These are phyloP conservation scores for Dysphania ambrosioides DNA, from an alignment of 148 eudicot species.

Conservation along the genomic window DNA sequence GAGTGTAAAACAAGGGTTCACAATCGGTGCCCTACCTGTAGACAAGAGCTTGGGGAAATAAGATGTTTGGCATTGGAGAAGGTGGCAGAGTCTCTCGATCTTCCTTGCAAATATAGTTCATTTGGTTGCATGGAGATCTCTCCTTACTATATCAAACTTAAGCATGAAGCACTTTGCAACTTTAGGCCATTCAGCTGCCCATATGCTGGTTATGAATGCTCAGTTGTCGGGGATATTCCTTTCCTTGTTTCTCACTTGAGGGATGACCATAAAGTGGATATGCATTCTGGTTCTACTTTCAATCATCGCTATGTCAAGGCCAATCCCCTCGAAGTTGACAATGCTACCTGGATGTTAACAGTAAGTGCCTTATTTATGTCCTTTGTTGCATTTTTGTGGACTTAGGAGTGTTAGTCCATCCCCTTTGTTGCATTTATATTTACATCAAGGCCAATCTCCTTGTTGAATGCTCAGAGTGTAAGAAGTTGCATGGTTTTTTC, in stretches of 20 bases:
- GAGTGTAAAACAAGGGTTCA: slow-evolving; percentile 39
- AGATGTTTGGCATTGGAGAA: slow-evolving; percentile 40
- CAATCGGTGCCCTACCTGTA: slow-evolving; percentile 40
- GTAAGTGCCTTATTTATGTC: slow-evolving; percentile 20
- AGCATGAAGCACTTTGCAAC: slow-evolving; percentile 35
- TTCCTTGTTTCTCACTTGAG: slow-evolving; percentile 35
- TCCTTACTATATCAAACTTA: slow-evolving; percentile 38
- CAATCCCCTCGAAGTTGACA: slow-evolving; percentile 38
- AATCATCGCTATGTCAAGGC: slow-evolving; percentile 46
- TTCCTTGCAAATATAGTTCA: slow-evolving; percentile 37
- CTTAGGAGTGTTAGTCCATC: neutral
- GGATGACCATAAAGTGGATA: slow-evolving; percentile 42
- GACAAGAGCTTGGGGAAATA: slow-evolving; percentile 44
- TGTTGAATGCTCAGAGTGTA: too few species aligned
- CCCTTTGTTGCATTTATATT: too few species aligned
- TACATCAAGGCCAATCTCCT: too few species aligned
- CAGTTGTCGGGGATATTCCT: slow-evolving; percentile 38
- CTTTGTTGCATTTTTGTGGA: neutral
- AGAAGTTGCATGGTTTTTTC: neutral
- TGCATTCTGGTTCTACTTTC: slow-evolving; percentile 41
- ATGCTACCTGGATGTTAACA: slow-evolving; percentile 42
- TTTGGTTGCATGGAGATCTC: slow-evolving; percentile 33
- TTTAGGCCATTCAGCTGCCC: slow-evolving; percentile 38
- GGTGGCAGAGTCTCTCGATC: slow-evolving; percentile 41
- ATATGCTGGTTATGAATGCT: slow-evolving; percentile 42